Conservation (phyloP, 495 filamentous ascomycete genomes). For the Tuber borchii region DNA sequence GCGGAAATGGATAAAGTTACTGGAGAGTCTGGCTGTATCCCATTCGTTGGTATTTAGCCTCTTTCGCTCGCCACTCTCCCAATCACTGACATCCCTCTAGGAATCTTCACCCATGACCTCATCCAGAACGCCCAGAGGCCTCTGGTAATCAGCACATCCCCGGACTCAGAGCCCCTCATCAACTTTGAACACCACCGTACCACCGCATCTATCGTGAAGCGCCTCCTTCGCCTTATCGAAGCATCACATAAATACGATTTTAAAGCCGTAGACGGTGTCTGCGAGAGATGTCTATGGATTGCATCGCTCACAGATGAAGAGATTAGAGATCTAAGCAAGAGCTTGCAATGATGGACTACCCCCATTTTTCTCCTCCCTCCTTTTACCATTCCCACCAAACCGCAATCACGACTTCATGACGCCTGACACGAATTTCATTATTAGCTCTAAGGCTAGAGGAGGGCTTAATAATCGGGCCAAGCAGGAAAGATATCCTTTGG, state of each 20-base stretch:
- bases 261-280: constrained; percentile 74
- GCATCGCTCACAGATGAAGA: constrained; percentile 77
- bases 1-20: constrained; percentile 80
- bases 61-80: background rate
- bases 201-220: constrained; percentile 88
- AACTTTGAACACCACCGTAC: constrained; percentile 95
- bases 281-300: constrained; percentile 93
- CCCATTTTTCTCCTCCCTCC: background rate
- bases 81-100: constrained; percentile 38
- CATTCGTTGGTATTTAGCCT: constrained; percentile 70
- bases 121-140: constrained; percentile 92
- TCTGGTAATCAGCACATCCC: constrained; percentile 56
- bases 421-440: constrained; percentile 1
- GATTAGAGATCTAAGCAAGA: constrained; percentile 57
- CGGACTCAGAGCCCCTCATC: constrained; percentile 66
- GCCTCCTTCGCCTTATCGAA: constrained; percentile 78
- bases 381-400: background rate
- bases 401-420: constrained; percentile 12
- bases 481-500: background rate
- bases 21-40: constrained; percentile 81
- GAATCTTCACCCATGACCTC: constrained; percentile 90
- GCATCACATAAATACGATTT: constrained; percentile 85
- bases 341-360: constrained; percentile 47
- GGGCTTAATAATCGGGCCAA: background rate
- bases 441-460: background rate